Percentiles rank a stretch among this genome's conserved stretches.
These are phyloP conservation scores for Glarea lozoyensis DNA, from an alignment of 495 filamentous ascomycete genomes.

Conservation along the genomic window DNA sequence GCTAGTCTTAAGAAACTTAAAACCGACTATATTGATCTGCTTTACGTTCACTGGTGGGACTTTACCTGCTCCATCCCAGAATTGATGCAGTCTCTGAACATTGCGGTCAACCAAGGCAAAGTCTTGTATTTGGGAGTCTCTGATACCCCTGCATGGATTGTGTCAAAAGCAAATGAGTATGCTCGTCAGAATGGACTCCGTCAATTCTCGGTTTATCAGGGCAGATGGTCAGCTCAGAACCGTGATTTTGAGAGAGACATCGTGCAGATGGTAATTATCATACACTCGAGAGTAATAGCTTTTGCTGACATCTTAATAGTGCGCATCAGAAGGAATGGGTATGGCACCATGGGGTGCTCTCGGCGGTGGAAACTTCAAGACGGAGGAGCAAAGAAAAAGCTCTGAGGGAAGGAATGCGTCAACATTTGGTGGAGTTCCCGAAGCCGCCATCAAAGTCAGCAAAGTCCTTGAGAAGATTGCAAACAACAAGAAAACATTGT, in stretches of 20 bases:
- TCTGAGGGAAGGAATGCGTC: conserved; percentile 11
- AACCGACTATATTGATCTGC: conserved; percentile 57
- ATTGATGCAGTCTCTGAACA: conserved; percentile 60
- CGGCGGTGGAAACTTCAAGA: conserved; percentile 55
- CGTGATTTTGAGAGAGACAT: conserved; percentile 68
- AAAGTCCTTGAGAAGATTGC: conserved; percentile 50
- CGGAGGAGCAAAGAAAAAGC: conserved; percentile 31
- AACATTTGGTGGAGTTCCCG: conserved; percentile 8
- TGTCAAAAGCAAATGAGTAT: conserved; percentile 58
- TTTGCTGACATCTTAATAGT: too few relatives aligned
- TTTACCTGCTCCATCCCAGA: conserved; percentile 46
- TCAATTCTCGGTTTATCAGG: conserved; percentile 61
- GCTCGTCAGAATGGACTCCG: conserved; percentile 54
- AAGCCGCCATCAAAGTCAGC: conserved; percentile 41
- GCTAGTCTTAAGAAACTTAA: conserved; percentile 49
- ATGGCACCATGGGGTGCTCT: conserved; percentile 56
- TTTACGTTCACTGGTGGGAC: conserved; percentile 63
- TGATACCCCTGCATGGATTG: conserved; percentile 65
- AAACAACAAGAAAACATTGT: conserved; percentile 36
- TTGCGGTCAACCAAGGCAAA: conserved; percentile 49
- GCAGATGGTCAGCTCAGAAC: conserved; percentile 47
- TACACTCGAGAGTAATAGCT: too few relatives aligned
- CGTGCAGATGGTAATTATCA: conserved; percentile 65
- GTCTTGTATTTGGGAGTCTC: conserved; percentile 62
- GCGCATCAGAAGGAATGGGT: conserved; percentile 57